A percentile compares a stretch with the other conserved stretches of the same genome.
Conservation (phyloP, 495 filamentous ascomycete species). For the Penicillium lividum region DNA sequence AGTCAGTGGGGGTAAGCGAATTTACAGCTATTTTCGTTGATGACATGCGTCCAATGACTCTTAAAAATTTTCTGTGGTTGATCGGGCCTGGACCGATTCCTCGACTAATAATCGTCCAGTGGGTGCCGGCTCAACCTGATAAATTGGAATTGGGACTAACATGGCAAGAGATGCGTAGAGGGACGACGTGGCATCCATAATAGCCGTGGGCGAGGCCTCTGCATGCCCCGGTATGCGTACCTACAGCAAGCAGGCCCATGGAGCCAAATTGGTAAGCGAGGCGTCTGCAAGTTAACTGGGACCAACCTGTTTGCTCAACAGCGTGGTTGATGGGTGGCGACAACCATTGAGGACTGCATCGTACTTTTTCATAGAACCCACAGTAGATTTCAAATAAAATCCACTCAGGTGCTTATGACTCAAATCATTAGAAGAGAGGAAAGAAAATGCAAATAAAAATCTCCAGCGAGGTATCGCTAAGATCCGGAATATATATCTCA, state of each 20-base stretch:
- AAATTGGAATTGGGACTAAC: constrained; percentile 21
- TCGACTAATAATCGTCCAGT: not conserved
- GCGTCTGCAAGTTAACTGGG: constrained; percentile 15
- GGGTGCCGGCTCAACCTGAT: constrained; percentile 3
- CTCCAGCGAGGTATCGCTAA: not conserved
- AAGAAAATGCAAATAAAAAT: not conserved
- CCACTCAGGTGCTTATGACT: not conserved
- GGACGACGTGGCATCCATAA: constrained; percentile 6
- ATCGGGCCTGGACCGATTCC: constrained; percentile 10
- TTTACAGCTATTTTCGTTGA: constrained; percentile 1
- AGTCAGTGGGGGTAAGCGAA: not conserved
- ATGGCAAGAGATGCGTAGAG: constrained; percentile 13
- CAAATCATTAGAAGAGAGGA: not conserved
- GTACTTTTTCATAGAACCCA: not conserved
- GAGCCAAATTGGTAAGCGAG: constrained; percentile 5
- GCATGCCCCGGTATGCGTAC: constrained; percentile 14
- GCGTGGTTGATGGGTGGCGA: constrained; percentile 1
- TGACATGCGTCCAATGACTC: not conserved
- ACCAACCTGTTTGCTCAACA: constrained; percentile 8
- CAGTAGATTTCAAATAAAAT: not conserved
- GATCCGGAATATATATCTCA: not conserved
- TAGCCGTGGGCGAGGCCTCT: not conserved
- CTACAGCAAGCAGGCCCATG: constrained; percentile 20
- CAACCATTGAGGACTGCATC: not conserved
- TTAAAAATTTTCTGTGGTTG: constrained; percentile 6